Base-by-base conservation (phyloP, 495 filamentous ascomycete genomes). In the Trichoderma orchidacearum region DNA sequence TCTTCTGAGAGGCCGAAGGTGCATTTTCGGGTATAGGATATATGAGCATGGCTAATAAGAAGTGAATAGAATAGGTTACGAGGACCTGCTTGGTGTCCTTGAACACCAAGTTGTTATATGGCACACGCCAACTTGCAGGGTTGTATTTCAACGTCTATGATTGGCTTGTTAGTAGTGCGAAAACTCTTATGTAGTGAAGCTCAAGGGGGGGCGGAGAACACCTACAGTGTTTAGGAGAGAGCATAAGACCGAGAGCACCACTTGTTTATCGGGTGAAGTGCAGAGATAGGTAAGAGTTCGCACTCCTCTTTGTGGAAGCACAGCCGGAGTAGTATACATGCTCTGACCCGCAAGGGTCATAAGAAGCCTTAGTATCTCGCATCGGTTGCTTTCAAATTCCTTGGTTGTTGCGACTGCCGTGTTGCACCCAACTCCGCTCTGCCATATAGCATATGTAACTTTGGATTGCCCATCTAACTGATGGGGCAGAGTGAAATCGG, bases 351-450 rank as follows among this genome's bases (percentile, higher is more conserved):
- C 82, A 59, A 99, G 69, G 0, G 90, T 90, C 57, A 99, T 75
- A 34, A 99, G 75, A 60, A 97, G 70, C 31, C 94, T 83, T 58
- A 99, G 69, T 27, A 96, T 84, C 66, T 99, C 93, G 61, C 85
- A 88, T 29, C 93, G 82, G 67, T 96, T 96, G 68, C 78, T 90
- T 71, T 99, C 93, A 51, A 86, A 81, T 58, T 96, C 87, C 68
- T 87, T 96, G 35, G 80, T 95, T 18, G 91, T 89, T 17, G 85
- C 85, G 67, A 96, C 84, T 1, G 89, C 78, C 6, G 86, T 88
- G 66, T 95, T 95, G 71, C 92, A 97, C 2, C 93, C 93, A 50
- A 99, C 92, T 25, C 93, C 93, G 62, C 86, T 96, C 69, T 96
- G 90, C 93, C 93, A 99, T 62, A 99, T 97, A 32, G 90, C 84